Base-by-base conservation (phyloP, 176 grass and related monocot genomes). In the Saccharum spontaneum region DNA sequence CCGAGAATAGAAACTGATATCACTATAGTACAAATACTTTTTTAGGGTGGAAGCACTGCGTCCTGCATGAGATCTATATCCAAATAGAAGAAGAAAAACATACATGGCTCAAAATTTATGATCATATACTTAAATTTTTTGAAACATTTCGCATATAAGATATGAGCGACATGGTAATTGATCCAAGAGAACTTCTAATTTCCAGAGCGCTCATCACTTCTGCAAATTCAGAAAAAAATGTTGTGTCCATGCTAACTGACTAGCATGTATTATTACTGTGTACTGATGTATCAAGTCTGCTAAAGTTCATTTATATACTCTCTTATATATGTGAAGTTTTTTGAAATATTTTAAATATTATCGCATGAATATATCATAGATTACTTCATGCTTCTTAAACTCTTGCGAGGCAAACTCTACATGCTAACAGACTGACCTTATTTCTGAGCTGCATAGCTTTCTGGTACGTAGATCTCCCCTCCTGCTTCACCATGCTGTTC, bases 401-500 rank as follows among this genome's bases (percentile, higher is more conserved):
- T 78, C 44, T 23, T 18, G 1, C 64, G 86, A 67, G 26, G 31
- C 20, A 71, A 73, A 83, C 6, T 75, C 81, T 64, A 75, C 76
- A 87, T 65, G 36, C 33, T 67, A 90, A 80, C 26, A 78, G 75
- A 85, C 62, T 80, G 45, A 95, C 93, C 90, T 92, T 88, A 89
- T 95, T 87, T 85, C 40, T 50, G 82, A 75, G 75, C 75, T 69
- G 82, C 80, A 88, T 93, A 98, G 83, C 77, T 94, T 87, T 95
- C 85, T 81, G 96, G 96, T 37, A 98, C 86, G 67, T 98, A 98
- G 59, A 98, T 98, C 84, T 98, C 96, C 80, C 96, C 96, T 66
- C 96, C 96, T 79, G 92, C 83, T 90, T 98, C 96, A 69, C 96
- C 96, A 77, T 98, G 96, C 7, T 98, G 96, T 79, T 98, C 96